Conservation (phyloP, 768 basidiomycete genomes). For the Mycena amicta region DNA sequence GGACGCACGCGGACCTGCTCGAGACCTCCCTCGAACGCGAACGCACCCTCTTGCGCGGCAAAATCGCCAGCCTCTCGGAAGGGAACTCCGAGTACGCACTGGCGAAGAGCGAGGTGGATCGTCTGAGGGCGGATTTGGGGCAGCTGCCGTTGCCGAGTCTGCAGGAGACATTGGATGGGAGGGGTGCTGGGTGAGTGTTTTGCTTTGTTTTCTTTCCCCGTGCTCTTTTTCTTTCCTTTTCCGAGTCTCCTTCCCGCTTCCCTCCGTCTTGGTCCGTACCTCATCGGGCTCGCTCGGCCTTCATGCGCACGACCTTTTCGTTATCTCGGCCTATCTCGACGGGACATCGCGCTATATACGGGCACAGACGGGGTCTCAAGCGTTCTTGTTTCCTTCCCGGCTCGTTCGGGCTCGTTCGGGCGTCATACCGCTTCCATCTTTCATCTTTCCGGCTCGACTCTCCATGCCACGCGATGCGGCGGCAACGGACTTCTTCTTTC, state of each 20-base stretch:
- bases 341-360: no score
- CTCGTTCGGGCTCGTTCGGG: no score
- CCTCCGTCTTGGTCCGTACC: neutral
- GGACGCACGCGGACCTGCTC: conserved; percentile 79
- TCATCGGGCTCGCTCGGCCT: neutral
- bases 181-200: conserved; percentile 48
- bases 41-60: conserved; percentile 68
- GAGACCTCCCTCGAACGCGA: conserved; percentile 70
- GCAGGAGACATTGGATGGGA: conserved; percentile 76
- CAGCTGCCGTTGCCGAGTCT: conserved; percentile 73
- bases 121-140: conserved; percentile 73
- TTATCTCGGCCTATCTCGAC: no score
- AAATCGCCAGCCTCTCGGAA: conserved; percentile 69
- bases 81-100: conserved; percentile 76
- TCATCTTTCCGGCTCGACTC: no score
- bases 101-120: conserved; percentile 78
- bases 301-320: neutral
- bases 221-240: conserved; percentile 3
- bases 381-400: no score
- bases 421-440: no score
- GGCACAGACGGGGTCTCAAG: no score
- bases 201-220: conserved; percentile 7
- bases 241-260: neutral
- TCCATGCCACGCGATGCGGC: no score
- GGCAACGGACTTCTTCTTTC: no score